Base-by-base conservation (phyloP, 768 basidiomycete genomes). In the Leucosporidium scottii region DNA sequence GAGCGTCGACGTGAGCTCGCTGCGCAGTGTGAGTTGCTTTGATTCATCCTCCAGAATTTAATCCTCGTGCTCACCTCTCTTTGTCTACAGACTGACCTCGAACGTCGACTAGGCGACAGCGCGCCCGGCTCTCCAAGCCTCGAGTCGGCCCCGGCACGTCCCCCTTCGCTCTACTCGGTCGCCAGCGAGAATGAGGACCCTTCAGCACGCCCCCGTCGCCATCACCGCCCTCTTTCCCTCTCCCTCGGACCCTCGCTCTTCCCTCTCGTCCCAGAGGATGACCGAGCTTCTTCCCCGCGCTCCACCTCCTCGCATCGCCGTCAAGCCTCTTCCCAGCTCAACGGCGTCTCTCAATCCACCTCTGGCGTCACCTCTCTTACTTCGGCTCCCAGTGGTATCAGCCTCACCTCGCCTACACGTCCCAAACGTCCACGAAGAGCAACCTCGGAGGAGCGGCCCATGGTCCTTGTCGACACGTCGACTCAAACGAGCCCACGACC, bases 171-270 rank as follows among this genome's bases (percentile, higher is more conserved):
- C 49, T 70, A 67, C 60, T 64, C 65, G 53, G 59, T 59, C 49
- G 51, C 66, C 5, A 61, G 54, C 30, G 65, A 63, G 17, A 67
- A 68, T 59, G 49, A 54, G 5, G 65, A 68, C 6, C 21, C 36
- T 1, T 56, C 63, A 13, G 21, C 51, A 0, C 67, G 71, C 4
- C 59, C 67, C 6, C 53, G 59, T 0, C 64, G 67, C 0, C 61
- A 66, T 18, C 71, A 68, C 34, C 71, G 71, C 20, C 71, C 71
- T 1, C 59, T 72, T 25, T 68, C 65, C 7, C 65, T 72, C 18
- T 72, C 71, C 4, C 67, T 72, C 27, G 67, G 67, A 3, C 67
- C 71, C 7, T 68, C 67, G 4, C 62, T 72, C 49, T 72, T 72
- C 62, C 64, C 70, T 1, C 66, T 30, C 3, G 70, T 68, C 1